phyloP scores from a whole-genome alignment of 768 basidiomycete genomes.

The Suillus plorans region DNA sequence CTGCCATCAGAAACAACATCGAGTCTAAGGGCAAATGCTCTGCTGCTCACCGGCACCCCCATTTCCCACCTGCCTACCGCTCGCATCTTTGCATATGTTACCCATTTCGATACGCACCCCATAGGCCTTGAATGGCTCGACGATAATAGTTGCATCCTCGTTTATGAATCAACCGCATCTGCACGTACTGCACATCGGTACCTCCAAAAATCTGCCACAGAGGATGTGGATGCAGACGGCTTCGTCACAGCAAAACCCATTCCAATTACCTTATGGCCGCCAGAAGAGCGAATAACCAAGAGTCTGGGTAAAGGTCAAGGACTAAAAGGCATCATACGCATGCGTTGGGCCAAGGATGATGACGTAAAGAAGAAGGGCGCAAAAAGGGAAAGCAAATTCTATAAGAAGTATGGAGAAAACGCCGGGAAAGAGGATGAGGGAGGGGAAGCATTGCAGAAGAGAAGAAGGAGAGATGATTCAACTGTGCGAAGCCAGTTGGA shows the following conservation, averaged over 20 bases:
- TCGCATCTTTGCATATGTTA: slow-evolving; percentile 79
- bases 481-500: slow-evolving; percentile 49
- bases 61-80: slow-evolving; percentile 75
- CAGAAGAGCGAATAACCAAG: slow-evolving; percentile 72
- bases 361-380: slow-evolving; percentile 83
- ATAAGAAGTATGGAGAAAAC: slow-evolving; percentile 64
- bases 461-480: slow-evolving; percentile 34
- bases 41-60: slow-evolving; percentile 70
- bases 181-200: slow-evolving; percentile 52
- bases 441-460: slow-evolving; percentile 32
- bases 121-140: slow-evolving; percentile 88
- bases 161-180: slow-evolving; percentile 57
- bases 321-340: slow-evolving; percentile 60
- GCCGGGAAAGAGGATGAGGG: slow-evolving; percentile 62
- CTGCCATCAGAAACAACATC: slow-evolving; percentile 40
- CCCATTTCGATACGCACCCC: slow-evolving; percentile 72
- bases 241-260: slow-evolving; percentile 65
- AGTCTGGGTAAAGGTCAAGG: slow-evolving; percentile 71
- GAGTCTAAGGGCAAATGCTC: slow-evolving; percentile 54
- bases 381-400: slow-evolving; percentile 71
- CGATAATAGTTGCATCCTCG: slow-evolving; percentile 78
- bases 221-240: slow-evolving; percentile 54
- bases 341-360: slow-evolving; percentile 72
- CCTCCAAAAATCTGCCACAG: slow-evolving; percentile 51
- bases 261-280: slow-evolving; percentile 75